Evolutionary conservation across 208 protist genomes (phyloP), one percentile per base, ranked within the genome.

Genomic region (Porcisia hertigi): DNA sequence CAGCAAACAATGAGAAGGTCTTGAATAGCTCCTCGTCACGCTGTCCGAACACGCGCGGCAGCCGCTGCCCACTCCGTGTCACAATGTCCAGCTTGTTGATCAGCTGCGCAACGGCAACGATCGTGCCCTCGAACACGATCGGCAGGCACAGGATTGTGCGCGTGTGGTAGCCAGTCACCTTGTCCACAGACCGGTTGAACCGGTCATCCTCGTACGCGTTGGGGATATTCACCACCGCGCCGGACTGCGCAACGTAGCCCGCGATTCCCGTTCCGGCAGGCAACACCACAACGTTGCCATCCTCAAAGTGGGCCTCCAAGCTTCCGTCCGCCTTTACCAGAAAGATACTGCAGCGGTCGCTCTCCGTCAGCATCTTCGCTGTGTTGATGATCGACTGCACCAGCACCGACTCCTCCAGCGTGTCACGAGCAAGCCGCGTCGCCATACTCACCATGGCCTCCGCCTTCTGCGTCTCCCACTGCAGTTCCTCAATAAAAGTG

Each of bases 341-440:
- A 76, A 92, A 92, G 45, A 92, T 87, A 69, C 88, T 92, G 80
- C 88, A 92, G 53, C 88, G 83, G 59, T 89, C 86, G 73, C 88
- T 92, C 75, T 92, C 88, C 36, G 88, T 92, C 72, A 92, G 80
- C 54, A 47, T 76, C 82, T 90, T 92, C 41, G 86, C 88, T 63
- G 88, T 93, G 80, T 91, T 93, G 84, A 93, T 93, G 80, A 93
- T n/a, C n/a, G n/a, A n/a, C n/a, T n/a, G n/a, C n/a, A n/a, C n/a
- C n/a, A n/a, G n/a, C n/a, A n/a, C n/a, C 54, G 83, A 58, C 77
- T 95, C 91, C 71, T 95, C 88, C 70, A 95, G 85, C 67, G 88
- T 91, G 74, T 95, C 91, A 65, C 88, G 91, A 53, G 91, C 88
- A 36, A 95, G 82, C 43, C 88, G 88, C 41, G 91, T 93, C 66